A percentile compares a stretch with the other conserved stretches of the same genome.
Conservation (phyloP, 306 rosid genomes). For the Sechiopsis laciniata region DNA sequence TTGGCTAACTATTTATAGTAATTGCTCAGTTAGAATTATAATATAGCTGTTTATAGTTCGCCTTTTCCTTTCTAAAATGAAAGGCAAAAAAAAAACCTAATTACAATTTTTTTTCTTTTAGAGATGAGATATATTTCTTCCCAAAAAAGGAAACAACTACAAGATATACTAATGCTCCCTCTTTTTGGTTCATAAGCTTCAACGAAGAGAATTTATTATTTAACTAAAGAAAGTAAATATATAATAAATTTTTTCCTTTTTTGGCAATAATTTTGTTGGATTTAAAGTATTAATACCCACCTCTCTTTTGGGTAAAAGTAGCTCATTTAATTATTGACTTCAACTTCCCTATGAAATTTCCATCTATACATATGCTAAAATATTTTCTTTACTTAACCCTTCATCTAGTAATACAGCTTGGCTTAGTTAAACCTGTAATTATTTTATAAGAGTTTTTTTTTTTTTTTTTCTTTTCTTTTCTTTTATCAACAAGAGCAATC, state of each 20-base stretch:
- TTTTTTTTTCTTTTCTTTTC: too few species aligned
- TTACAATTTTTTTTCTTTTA: background rate
- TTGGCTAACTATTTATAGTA: background rate
- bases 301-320: too few species aligned
- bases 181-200: conserved; percentile 16
- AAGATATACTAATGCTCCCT: background rate
- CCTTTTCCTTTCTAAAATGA: background rate
- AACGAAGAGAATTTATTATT: background rate
- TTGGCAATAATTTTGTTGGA: conserved; percentile 7
- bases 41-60: background rate
- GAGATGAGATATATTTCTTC: background rate
- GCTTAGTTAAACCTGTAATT: too few species aligned
- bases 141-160: background rate
- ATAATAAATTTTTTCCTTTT: conserved; percentile 1
- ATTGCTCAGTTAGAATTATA: background rate
- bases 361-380: too few species aligned
- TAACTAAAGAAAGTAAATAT: conserved; percentile 14
- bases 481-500: too few species aligned
- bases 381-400: too few species aligned
- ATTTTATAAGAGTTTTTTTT: too few species aligned
- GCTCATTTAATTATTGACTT: too few species aligned
- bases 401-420: too few species aligned
- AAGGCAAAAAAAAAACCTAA: background rate
- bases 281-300: background rate
- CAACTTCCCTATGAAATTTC: too few species aligned